Evolutionary conservation across 1,139 yeast genomes (phyloP).

Genomic region (Taphrina deformans): DNA sequence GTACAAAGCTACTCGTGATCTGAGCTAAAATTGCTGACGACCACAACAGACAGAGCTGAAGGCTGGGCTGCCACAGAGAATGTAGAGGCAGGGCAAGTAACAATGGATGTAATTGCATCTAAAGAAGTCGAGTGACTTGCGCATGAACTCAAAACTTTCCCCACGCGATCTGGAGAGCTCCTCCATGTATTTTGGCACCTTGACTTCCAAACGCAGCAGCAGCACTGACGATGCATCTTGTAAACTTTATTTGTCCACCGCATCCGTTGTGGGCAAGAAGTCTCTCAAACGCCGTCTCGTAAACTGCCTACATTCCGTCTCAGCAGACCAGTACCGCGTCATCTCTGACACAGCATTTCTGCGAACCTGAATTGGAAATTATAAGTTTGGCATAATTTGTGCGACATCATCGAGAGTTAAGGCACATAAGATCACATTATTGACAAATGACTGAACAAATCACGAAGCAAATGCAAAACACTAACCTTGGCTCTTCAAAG

Average conservation of each 20-base stretch:
- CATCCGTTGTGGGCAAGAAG: no score
- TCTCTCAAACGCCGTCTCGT: no score
- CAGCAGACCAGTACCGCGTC: no score
- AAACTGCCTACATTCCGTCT: no score
- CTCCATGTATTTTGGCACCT: not conserved
- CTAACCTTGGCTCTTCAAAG: conserved; percentile 1
- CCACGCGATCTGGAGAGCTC: not conserved
- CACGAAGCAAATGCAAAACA: conserved; percentile 11
- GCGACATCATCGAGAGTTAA: not conserved
- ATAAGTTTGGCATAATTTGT: not conserved
- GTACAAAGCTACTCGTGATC: no score
- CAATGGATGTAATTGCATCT: no score
- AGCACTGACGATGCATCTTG: not conserved
- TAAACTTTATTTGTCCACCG: not conserved
- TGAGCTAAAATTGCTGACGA: no score
- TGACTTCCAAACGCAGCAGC: not conserved
- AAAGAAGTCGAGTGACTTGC: not conserved
- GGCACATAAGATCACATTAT: no score
- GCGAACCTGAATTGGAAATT: no score
- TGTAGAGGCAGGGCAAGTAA: not conserved
- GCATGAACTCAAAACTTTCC: not conserved
- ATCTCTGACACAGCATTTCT: no score
- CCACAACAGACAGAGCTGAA: no score
- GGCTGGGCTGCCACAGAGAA: no score
- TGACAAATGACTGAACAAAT: conserved; percentile 18